Base-by-base conservation (phyloP, 1,284 basidiomycete species). In the Crocinoboletus sp. region DNA sequence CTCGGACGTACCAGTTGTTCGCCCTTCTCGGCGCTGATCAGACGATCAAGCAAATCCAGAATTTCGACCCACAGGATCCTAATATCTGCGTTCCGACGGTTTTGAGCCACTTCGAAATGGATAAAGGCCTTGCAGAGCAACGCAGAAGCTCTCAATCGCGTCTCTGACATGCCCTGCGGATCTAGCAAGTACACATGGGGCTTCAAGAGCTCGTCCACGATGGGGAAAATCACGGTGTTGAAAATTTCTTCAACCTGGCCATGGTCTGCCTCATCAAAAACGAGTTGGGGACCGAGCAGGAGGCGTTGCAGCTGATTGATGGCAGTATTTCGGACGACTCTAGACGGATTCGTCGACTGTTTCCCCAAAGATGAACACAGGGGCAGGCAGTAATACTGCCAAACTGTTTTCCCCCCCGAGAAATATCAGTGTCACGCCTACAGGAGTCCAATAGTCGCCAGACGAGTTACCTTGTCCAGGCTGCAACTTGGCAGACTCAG, bases 111-210 rank as follows among this genome's bases (percentile, higher is more conserved):
- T 51, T 94, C 85, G 52, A 94, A 87, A 58, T 96, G 92, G 76
- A 99, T 86, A 69, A 99, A 97, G 5, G 85, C 83, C 68, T 97
- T 97, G 77, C 92, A 96, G 20, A 98, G 71, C 38, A 99, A 69
- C 13, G 88, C 89, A 11, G 87, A 90, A 2, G 90, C 91, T 31
- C 91, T 79, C 31, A 96, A 66, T 8, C 94, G 80, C 16, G 91
- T 94, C 69, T 98, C 94, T 6, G 85, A 78, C 77, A 97, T 89
- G 23, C 89, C 92, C 48, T 80, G 76, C 0, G 89, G 85, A 62
- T 97, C 94, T 27, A 84, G 74, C 47, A 80, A 72, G 58, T 85
- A 82, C 7, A 89, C 80, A 51, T 93, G 84, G 4, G 91, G 84
- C 61, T 90, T 92, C 49, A 98, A 71, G 19, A 99, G 73, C 54